Conservation (phyloP, 2,329 filamentous ascomycete genomes). For the Fusarium goolgardi region DNA sequence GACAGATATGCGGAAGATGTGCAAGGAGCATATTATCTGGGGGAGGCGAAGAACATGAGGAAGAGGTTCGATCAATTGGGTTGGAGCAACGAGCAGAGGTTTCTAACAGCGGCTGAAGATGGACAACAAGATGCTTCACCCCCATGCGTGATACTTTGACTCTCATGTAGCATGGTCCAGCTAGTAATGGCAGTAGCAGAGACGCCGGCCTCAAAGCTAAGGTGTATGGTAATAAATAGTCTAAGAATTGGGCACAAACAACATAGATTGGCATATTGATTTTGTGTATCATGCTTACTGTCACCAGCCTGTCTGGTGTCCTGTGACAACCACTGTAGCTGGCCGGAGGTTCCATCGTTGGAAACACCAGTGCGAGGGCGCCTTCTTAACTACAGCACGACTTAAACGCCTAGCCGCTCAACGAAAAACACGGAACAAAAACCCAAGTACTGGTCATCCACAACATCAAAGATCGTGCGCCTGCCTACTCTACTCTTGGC, state of each 20-base stretch:
- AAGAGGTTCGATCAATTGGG: slow-evolving; percentile 6
- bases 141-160: slow-evolving; percentile 19
- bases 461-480: background rate
- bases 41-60: slow-evolving; percentile 11
- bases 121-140: background rate
- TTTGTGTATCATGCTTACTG: background rate
- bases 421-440: background rate
- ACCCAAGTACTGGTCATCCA: background rate
- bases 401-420: background rate
- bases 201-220: too few relatives aligned
- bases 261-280: background rate
- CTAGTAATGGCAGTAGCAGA: too few relatives aligned
- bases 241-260: background rate
- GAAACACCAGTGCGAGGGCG: too few relatives aligned
- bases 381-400: background rate
- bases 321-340: background rate
- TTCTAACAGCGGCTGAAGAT: background rate
- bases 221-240: background rate
- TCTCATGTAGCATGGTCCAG: too few relatives aligned
- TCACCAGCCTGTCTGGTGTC: background rate
- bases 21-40: slow-evolving; percentile 17
- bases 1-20: slow-evolving; percentile 13
- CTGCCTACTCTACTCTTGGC: background rate
- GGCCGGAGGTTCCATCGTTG: background rate
- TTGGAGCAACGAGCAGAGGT: slow-evolving; percentile 7